These are phyloP conservation scores for Cladophialophora chaetospira DNA, from an alignment of 2,329 filamentous ascomycete species.

Conservation along the genomic window DNA sequence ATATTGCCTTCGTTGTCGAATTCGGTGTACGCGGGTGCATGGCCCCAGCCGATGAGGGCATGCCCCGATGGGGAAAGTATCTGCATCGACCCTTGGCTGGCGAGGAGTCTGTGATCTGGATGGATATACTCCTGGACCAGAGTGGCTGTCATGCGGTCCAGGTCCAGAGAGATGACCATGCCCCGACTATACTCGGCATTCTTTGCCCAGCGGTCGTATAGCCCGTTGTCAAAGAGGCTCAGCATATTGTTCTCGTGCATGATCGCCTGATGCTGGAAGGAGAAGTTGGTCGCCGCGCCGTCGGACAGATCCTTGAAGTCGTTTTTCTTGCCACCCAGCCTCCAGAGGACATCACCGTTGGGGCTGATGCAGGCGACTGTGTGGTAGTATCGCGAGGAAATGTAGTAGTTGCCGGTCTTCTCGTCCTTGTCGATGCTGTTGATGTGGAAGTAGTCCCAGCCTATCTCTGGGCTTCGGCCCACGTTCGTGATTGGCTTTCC, in stretches of 20 bases:
- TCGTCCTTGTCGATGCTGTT: slow-evolving; percentile 55
- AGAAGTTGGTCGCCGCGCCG: slow-evolving; percentile 51
- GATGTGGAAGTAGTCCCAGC: slow-evolving; percentile 57
- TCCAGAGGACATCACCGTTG: slow-evolving; percentile 52
- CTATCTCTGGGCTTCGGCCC: neutral
- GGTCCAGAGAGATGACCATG: slow-evolving; percentile 45
- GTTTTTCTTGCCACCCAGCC: slow-evolving; percentile 52
- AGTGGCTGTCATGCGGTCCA: slow-evolving; percentile 46
- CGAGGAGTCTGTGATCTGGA: slow-evolving; percentile 39
- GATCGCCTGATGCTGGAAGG: slow-evolving; percentile 56
- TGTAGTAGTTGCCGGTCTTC: slow-evolving; percentile 46
- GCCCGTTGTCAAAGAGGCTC: slow-evolving; percentile 46
- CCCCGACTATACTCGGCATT: slow-evolving; percentile 43
- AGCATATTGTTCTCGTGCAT: slow-evolving; percentile 38
- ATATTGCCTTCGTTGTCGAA: slow-evolving; percentile 41
- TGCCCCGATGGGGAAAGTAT: slow-evolving; percentile 45
- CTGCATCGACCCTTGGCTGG: slow-evolving; percentile 47
- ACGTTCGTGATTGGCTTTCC: neutral
- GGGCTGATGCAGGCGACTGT: slow-evolving; percentile 47
- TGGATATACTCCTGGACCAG: slow-evolving; percentile 45
- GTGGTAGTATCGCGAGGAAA: slow-evolving; percentile 46
- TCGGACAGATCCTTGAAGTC: slow-evolving; percentile 45
- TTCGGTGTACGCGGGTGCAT: slow-evolving; percentile 52
- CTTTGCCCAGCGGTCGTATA: slow-evolving; percentile 30
- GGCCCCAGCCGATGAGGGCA: slow-evolving; percentile 53